Percentiles rank a stretch among this genome's conserved stretches.
Evolutionary conservation across 768 basidiomycete genomes (phyloP).

Genomic region (Tylopilus rubrobrunneus): DNA sequence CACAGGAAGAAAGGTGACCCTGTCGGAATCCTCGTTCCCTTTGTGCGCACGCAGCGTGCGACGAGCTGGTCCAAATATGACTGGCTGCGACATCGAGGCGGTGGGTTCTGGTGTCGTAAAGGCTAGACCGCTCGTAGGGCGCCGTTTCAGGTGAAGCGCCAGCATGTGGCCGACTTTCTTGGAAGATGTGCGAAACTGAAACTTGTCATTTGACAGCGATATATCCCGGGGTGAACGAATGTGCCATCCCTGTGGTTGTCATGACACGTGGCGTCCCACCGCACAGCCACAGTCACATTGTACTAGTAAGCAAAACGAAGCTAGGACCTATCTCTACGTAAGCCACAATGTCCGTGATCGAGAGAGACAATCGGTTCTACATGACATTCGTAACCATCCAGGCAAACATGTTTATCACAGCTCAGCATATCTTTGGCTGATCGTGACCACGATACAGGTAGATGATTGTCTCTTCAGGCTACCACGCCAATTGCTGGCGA

Average conservation of each 20-base stretch:
- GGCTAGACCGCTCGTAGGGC: background rate
- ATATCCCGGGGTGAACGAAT: background rate
- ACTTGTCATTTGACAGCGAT: conserved; percentile 10
- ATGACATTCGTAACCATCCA: conserved; percentile 10
- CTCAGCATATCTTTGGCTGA: background rate
- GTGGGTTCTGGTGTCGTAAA: background rate
- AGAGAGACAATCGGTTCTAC: too few species aligned
- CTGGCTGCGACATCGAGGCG: background rate
- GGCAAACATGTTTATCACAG: background rate
- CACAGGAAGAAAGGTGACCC: background rate
- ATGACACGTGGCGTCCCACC: conserved; percentile 11
- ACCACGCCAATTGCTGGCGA: conserved; percentile 20
- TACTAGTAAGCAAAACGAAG: too few species aligned
- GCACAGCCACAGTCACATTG: conserved; percentile 15
- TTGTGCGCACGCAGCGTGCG: conserved; percentile 7
- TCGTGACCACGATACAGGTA: conserved; percentile 13
- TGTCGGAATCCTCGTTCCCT: background rate
- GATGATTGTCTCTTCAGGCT: conserved; percentile 26
- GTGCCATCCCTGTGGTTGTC: background rate
- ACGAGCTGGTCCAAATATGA: conserved; percentile 4
- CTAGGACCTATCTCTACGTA: background rate
- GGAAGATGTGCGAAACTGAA: conserved; percentile 3
- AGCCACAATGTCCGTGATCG: too few species aligned
- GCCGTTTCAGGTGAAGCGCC: background rate
- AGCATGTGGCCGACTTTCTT: background rate